Evolutionary conservation across 2,329 filamentous ascomycete genomes (phyloP).

Genomic region (Cercospora sp.): DNA sequence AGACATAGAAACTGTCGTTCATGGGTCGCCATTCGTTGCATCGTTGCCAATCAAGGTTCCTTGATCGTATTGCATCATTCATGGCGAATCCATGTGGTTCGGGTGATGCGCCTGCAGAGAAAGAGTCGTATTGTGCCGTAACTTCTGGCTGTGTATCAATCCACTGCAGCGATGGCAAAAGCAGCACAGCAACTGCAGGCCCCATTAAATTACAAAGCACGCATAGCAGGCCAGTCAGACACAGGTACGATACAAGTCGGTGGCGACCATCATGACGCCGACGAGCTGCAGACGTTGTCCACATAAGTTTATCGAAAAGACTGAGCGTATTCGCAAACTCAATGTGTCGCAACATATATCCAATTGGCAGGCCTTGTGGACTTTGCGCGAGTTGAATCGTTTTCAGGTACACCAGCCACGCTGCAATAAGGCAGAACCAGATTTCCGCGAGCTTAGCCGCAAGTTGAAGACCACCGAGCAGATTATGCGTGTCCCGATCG

Average conservation of each 20-base stretch:
- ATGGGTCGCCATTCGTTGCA: too few relatives aligned
- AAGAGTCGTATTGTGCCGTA: not conserved
- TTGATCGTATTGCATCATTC: not conserved
- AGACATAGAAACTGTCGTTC: not conserved
- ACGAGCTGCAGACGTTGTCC: not conserved
- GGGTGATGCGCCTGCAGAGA: not conserved
- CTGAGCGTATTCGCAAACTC: not conserved
- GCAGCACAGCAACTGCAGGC: constrained; percentile 33
- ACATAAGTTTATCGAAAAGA: not conserved
- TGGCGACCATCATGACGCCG: not conserved
- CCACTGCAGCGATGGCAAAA: constrained; percentile 33
- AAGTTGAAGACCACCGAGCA: not conserved
- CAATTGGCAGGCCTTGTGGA: not conserved
- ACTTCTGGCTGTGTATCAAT: constrained; percentile 10
- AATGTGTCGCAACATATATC: not conserved
- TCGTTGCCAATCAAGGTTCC: too few relatives aligned
- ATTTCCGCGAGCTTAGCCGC: not conserved
- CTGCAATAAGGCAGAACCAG: not conserved
- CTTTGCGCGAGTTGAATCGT: not conserved
- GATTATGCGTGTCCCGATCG: not conserved
- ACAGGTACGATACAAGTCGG: not conserved
- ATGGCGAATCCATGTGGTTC: not conserved
- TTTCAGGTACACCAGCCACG: not conserved
- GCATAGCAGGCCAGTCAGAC: constrained; percentile 20
- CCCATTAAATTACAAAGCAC: constrained; percentile 38